phyloP scores from a whole-genome alignment of 176 grass and related monocot species.

The Ensete glaucum region DNA sequence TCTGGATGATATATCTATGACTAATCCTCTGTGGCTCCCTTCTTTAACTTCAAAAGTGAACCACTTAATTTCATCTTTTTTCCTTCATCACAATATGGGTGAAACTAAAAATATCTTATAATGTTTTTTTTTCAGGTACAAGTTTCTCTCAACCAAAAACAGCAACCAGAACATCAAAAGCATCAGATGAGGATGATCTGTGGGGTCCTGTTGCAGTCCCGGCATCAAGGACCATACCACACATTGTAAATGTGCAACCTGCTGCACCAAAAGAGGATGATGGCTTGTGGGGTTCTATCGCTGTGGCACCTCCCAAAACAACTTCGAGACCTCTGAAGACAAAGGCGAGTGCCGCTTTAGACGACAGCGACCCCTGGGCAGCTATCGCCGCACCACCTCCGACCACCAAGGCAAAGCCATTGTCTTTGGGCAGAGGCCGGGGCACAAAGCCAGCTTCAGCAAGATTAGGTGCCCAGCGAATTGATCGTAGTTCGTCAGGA shows the following conservation, averaged over 20 bases:
- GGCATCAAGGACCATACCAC: constrained; percentile 39
- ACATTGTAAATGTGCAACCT: constrained; percentile 39
- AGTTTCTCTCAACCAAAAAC: constrained; percentile 36
- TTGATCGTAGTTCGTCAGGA: constrained; percentile 48
- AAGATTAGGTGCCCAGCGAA: constrained; percentile 91
- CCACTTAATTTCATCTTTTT: not conserved
- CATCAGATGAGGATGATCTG: constrained; percentile 60
- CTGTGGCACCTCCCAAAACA: constrained; percentile 61
- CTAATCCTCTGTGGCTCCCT: not conserved
- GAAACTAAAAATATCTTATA: not conserved
- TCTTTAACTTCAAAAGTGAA: not conserved
- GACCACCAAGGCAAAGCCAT: constrained; percentile 75
- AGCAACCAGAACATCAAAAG: constrained; percentile 32
- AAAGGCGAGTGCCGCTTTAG: constrained; percentile 14
- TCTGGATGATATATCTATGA: not conserved
- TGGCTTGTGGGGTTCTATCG: constrained; percentile 91
- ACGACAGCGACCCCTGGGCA: constrained; percentile 68
- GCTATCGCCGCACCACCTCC: constrained; percentile 84
- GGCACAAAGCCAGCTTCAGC: constrained; percentile 60
- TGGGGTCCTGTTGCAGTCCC: constrained; percentile 58
- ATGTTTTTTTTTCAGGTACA: constrained; percentile 31
- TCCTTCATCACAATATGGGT: not conserved
- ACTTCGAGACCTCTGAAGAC: constrained; percentile 41
- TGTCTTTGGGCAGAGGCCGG: constrained; percentile 66
- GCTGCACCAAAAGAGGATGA: constrained; percentile 32